These are phyloP conservation scores for Omphalotus guepiniiformis DNA, from an alignment of 768 basidiomycete genomes.

Conservation along the genomic window DNA sequence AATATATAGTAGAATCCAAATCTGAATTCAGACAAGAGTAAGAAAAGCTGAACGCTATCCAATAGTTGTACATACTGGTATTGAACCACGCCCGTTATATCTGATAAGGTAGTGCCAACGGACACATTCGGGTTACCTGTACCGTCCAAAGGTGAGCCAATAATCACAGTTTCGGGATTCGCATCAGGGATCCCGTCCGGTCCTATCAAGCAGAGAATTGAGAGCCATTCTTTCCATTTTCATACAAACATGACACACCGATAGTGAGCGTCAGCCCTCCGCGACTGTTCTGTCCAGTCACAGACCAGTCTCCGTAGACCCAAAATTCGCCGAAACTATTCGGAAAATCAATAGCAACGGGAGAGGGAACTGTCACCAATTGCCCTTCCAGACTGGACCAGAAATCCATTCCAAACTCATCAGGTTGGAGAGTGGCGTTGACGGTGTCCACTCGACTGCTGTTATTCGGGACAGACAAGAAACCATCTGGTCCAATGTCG, in stretches of 20 bases:
- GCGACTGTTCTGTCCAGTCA: conserved; percentile 49
- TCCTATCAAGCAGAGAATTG: conserved; percentile 25
- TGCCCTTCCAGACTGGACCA: conserved; percentile 62
- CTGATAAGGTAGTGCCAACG: conserved; percentile 40
- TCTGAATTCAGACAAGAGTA: conserved; percentile 17
- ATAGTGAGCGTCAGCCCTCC: conserved; percentile 52
- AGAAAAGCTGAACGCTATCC: not conserved
- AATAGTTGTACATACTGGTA: conserved; percentile 37
- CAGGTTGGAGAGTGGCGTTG: conserved; percentile 46
- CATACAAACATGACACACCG: conserved; percentile 27
- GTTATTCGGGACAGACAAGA: conserved; percentile 54
- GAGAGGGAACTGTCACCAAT: conserved; percentile 47
- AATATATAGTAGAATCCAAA: conserved; percentile 54
- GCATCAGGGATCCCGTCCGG: conserved; percentile 48
- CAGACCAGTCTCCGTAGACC: conserved; percentile 54
- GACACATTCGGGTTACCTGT: conserved; percentile 45
- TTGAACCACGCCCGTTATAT: conserved; percentile 52
- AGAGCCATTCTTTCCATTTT: not conserved
- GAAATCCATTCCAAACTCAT: conserved; percentile 55
- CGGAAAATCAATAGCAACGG: conserved; percentile 44
- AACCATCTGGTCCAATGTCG: conserved; percentile 50
- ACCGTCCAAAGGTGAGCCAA: conserved; percentile 51
- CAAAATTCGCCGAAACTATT: conserved; percentile 55
- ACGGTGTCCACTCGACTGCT: conserved; percentile 37
- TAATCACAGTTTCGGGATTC: conserved; percentile 53